These are phyloP conservation scores for Candida khao-thaluensis DNA, from an alignment of 805 yeast species.

Conservation along the genomic window DNA sequence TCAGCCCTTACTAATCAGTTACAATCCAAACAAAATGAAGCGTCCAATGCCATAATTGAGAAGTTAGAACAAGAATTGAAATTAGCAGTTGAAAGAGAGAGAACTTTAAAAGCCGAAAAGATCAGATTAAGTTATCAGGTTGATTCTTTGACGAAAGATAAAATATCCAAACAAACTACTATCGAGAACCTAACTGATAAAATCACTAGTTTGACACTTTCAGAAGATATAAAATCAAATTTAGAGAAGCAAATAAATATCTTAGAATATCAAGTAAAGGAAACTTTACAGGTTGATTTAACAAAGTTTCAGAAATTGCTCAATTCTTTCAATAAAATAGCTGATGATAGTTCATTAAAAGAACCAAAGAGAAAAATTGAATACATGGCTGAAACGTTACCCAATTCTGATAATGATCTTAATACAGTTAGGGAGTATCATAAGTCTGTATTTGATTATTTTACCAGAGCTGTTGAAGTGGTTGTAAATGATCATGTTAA, in stretches of 20 bases:
- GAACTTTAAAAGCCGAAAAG: slow-evolving; percentile 45
- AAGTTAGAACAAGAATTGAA: slow-evolving; percentile 39
- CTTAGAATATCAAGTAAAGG: slow-evolving; percentile 43
- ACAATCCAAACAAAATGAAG: slow-evolving; percentile 19
- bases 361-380: slow-evolving; percentile 56
- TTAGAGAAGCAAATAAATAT: slow-evolving; percentile 21
- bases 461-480: slow-evolving; percentile 59
- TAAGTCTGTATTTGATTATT: slow-evolving; percentile 51
- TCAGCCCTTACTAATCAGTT: slow-evolving; percentile 24
- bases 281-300: slow-evolving; percentile 41
- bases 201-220: slow-evolving; percentile 19
- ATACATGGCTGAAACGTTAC: slow-evolving; percentile 11
- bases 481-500: slow-evolving; percentile 56
- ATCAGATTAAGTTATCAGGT: slow-evolving; percentile 40
- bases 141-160: slow-evolving; percentile 40
- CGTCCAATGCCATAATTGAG: slow-evolving; percentile 18
- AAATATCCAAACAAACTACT: slow-evolving; percentile 32
- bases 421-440: slow-evolving; percentile 31
- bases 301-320: slow-evolving; percentile 51
- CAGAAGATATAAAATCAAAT: slow-evolving; percentile 7
- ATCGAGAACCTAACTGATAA: slow-evolving; percentile 41
- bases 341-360: slow-evolving; percentile 57
- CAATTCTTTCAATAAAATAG: slow-evolving; percentile 49
- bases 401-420: slow-evolving; percentile 18
- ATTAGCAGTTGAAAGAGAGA: slow-evolving; percentile 42